phyloP scores from a whole-genome alignment of 345 rosid genomes.

The Barbarea vulgaris region DNA sequence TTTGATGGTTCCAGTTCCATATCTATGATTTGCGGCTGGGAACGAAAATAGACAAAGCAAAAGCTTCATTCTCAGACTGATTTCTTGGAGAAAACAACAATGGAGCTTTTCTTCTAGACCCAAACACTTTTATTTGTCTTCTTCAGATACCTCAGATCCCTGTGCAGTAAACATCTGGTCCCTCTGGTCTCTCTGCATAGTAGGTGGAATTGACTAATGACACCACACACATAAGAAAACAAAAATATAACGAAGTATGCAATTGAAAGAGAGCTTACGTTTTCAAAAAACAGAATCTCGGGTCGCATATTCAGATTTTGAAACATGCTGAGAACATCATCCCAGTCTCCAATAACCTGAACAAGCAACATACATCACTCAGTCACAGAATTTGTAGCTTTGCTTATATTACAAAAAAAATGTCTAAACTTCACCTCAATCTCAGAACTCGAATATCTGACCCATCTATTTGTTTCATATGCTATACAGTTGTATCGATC shows the following conservation, averaged over 20 bases:
- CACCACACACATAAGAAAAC: too few relatives aligned
- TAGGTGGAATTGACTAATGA: neutral
- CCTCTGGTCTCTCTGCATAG: neutral
- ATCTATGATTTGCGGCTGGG: too few relatives aligned
- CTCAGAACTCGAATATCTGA: neutral
- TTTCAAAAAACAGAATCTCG: slow-evolving; percentile 23
- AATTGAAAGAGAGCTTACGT: neutral
- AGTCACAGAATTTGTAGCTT: neutral
- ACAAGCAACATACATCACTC: neutral
- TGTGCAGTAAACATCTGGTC: neutral
- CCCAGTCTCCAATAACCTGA: slow-evolving; percentile 27
- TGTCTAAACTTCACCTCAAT: neutral
- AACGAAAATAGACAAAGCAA: too few relatives aligned
- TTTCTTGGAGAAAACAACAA: too few relatives aligned
- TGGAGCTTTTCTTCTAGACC: too few relatives aligned
- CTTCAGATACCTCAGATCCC: neutral
- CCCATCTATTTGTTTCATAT: neutral
- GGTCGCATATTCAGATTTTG: neutral
- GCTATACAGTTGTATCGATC: slow-evolving; percentile 26
- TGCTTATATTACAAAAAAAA: neutral
- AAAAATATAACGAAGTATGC: neutral
- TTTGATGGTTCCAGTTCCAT: too few relatives aligned
- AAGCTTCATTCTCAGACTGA: too few relatives aligned
- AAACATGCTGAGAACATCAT: neutral
- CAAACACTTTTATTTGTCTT: neutral